Evolutionary conservation across 108 stramenopile species (phyloP), one percentile per base, ranked within the genome.

Genomic region (Licmophora abbreviata): DNA sequence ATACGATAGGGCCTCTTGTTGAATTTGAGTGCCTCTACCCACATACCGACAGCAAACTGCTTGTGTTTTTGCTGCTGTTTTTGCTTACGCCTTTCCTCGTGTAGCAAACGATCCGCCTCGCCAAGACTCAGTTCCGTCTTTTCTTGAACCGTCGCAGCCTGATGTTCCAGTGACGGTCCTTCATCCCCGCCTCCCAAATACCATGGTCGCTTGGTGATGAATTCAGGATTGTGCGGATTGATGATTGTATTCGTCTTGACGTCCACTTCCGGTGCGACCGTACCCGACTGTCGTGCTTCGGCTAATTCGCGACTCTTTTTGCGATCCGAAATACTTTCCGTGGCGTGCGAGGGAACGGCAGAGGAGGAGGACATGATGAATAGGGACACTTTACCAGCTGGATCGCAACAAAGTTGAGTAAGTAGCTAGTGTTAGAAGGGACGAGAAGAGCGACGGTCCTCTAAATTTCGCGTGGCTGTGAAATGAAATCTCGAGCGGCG

Each of bases 161-260:
- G 95, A 60, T 98, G 95, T 22, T 95, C 93, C 41, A 96, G 66
- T 1, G 92, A 85, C 0, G 94, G 93, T 12, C 94, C 95, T 14
- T 38, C 57, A 51, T 66, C 81, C 4, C 66, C 69, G 8, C 69
- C 74, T 44, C 93, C 92, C 42, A 99, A 73, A 62, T 98, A 99
- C 97, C 97, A 98, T 29, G 99, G 99, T 54, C 85, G 73, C 56
- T 95, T 93, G 15, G 96, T 94, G 56, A 99, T 96, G 73, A 97
- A 99, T 60, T 97, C 97, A 42, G 99, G 99, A 56, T 98, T 97
- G 86, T 99, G 99, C 17, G 99, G 99, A 61, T 99, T 99, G 68
- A 99, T 95, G 84, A 98, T 98, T 34, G 70, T 61, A 29, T 88
- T 88, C 11, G 86, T 81, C 47, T 83, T 91, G 58, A 88, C 70